Evolutionary conservation across 805 yeast genomes (phyloP).

Genomic region (Monosporozyma yasuniensis): DNA sequence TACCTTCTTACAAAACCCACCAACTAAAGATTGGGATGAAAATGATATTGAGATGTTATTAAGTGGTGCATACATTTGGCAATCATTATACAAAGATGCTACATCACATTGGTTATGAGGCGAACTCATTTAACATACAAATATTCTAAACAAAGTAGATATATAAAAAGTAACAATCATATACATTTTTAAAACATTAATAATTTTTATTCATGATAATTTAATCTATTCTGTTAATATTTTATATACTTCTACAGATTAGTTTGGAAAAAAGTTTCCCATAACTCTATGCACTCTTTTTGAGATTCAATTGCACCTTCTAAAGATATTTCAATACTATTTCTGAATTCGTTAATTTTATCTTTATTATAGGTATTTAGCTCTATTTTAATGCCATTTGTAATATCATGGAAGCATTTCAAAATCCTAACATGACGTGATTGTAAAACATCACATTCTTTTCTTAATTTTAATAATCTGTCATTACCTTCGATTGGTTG

Average conservation of each 20-base stretch:
- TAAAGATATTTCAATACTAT: conserved; percentile 79
- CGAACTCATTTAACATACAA: not conserved
- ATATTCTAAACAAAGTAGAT: not conserved
- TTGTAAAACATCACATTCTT: conserved; percentile 51
- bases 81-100: conserved; percentile 81
- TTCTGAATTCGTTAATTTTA: conserved; percentile 74
- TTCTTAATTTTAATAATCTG: conserved; percentile 35
- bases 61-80: conserved; percentile 97
- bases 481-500: conserved; percentile 34
- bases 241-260: conserved; percentile 13
- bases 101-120: conserved; percentile 62
- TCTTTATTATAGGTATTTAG: conserved; percentile 60
- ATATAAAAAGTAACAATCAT: not conserved
- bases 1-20: conserved; percentile 83
- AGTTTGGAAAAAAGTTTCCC: conserved; percentile 80
- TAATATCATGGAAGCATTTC: conserved; percentile 52
- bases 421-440: conserved; percentile 45
- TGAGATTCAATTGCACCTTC: conserved; percentile 89
- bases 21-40: conserved; percentile 78
- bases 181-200: not conserved
- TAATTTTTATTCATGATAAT: not conserved
- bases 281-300: conserved; percentile 80
- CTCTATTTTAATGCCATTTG: conserved; percentile 59
- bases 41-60: conserved; percentile 84
- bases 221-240: not conserved